Base-by-base conservation (phyloP, 169 alveolate species). In the Plasmodium relictum region DNA sequence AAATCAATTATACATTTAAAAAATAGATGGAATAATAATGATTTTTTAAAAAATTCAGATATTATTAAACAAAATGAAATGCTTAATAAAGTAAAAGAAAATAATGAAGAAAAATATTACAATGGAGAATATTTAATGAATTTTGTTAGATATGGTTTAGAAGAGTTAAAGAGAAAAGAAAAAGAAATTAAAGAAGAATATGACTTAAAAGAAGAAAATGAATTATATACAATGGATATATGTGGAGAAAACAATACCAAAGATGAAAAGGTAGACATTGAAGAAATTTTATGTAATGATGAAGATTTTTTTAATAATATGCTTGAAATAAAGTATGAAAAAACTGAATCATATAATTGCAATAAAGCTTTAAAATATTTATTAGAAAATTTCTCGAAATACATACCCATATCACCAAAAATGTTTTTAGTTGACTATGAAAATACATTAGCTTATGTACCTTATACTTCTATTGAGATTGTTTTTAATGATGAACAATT, bases 381-480 rank as follows among this genome's bases (percentile, higher is more conserved):
- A 74, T 88, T 58, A 68, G 94, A 50, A 70, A 88, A 83, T 88
- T 89, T 72, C 76, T 92, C 92, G 0, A 88, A 85, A 41, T 62
- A 83, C 69, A 92, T 92, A 39, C 95, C 95, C 45, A 92, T 92
- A 18, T 24, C 93, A 58, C 95, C 95, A 3, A 91, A 88, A 59
- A 52, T 89, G 65, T 74, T 88, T 76, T 52, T 88, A 54, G 16
- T 92, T 9, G 93, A 95, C 39, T 92, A 87, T 48, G 92, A 95
- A 56, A 91, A 73, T 22, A 95, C 96, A 24, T 74, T 95, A 73
- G 93, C 93, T 14, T 91, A 88, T 74, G 91, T 95, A 31, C 97
- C 97, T 3, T 95, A 95, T 56, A 87, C 96, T 9, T 94, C 97
- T 10, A 86, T 95, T 50, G 97, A 95, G 61, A 73, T 93, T n/a